Percentiles rank a stretch among this genome's conserved stretches.
phyloP scores from a whole-genome alignment of 2,329 filamentous ascomycete genomes.

The Epichloe hybrida region DNA sequence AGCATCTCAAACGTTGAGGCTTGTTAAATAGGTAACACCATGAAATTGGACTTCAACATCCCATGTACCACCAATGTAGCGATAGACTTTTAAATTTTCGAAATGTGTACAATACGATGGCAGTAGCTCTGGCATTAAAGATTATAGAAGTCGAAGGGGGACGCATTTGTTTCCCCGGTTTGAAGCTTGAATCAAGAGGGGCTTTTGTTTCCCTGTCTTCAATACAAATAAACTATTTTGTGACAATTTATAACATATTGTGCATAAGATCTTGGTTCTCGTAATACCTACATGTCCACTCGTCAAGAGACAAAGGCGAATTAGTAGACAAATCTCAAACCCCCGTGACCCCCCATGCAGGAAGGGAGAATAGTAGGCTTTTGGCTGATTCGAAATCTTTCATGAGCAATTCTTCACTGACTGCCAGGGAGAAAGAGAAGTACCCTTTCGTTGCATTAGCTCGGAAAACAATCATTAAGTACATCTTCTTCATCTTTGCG shows the following conservation, averaged over 20 bases:
- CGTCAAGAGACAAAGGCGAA: neutral
- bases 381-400: constrained; percentile 20
- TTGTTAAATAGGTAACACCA: neutral
- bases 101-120: neutral
- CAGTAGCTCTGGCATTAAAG: neutral
- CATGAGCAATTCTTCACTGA: constrained; percentile 11
- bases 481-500: neutral
- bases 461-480: neutral
- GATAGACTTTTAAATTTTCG: neutral
- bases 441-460: constrained; percentile 16
- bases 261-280: constrained; percentile 1
- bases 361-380: neutral
- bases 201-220: neutral
- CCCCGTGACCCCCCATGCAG: no score
- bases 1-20: constrained; percentile 13
- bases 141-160: no score
- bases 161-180: no score
- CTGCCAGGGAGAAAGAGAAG: constrained; percentile 8
- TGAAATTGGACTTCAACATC: no score
- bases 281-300: neutral
- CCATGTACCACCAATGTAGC: no score
- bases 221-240: neutral
- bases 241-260: neutral
- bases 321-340: neutral
- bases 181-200: no score